Percentiles rank a stretch among this genome's conserved stretches.
Evolutionary conservation across 352 stramenopile species (phyloP).

Genomic region (Pythium coloratum): DNA sequence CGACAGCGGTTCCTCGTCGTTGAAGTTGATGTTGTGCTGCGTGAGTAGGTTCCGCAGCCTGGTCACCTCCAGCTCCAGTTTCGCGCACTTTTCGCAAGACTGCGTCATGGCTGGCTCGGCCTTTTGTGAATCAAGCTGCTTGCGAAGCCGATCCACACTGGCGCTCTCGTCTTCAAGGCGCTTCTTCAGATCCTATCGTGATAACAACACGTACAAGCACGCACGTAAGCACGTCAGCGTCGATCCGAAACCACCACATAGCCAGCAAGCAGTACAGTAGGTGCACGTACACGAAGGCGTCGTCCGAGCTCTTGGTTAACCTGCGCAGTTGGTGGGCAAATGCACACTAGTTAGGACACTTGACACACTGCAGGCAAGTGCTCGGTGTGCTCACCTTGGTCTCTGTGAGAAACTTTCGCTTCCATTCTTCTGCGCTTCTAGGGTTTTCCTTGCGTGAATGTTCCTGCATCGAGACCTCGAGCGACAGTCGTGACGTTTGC

Average conservation of each 20-base stretch:
- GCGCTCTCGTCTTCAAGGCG: conserved; percentile 43
- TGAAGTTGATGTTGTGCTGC: conserved; percentile 11
- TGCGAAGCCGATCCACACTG: conserved; percentile 33
- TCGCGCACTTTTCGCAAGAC: conserved; percentile 20
- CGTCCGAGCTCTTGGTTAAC: conserved; percentile 77
- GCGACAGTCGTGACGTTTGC: not conserved
- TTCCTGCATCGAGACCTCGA: conserved; percentile 25
- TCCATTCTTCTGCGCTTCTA: conserved; percentile 46
- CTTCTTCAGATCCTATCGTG: conserved; percentile 50
- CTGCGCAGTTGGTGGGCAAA: conserved; percentile 25
- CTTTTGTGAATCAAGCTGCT: conserved; percentile 26
- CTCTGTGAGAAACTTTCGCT: conserved; percentile 64
- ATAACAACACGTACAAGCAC: not conserved
- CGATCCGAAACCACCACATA: not conserved
- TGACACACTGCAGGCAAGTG: not conserved
- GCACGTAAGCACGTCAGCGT: conserved; percentile 2
- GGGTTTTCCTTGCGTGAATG: conserved; percentile 16
- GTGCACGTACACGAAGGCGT: conserved; percentile 47
- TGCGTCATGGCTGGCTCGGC: not conserved
- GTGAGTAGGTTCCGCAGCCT: conserved; percentile 12
- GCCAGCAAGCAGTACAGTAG: not conserved
- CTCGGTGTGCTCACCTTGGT: conserved; percentile 45
- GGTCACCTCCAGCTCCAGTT: conserved; percentile 25
- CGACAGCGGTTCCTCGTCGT: not conserved
- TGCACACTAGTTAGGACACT: not conserved